phyloP scores from a whole-genome alignment of 805 yeast genomes.

The Lipomyces yamadae region DNA sequence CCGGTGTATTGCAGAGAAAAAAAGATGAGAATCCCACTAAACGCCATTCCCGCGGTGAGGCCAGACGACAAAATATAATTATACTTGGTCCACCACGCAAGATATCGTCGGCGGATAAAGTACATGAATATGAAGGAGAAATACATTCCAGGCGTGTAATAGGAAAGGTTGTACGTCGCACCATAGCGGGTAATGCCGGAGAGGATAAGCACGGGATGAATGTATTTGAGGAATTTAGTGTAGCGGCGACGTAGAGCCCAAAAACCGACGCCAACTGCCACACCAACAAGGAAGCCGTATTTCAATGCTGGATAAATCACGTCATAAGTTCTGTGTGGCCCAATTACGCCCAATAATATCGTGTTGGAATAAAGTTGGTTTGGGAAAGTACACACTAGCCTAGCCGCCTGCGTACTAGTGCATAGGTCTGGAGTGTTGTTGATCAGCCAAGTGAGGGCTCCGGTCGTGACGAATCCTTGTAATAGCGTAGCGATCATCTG shows the following conservation, averaged over 20 bases:
- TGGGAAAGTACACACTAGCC: constrained; percentile 55
- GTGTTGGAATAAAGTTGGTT: constrained; percentile 59
- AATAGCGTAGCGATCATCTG: constrained; percentile 55
- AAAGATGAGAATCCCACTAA: constrained; percentile 62
- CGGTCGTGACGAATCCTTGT: constrained; percentile 50
- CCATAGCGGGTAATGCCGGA: constrained; percentile 42
- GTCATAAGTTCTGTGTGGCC: constrained; percentile 63
- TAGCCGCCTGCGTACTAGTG: constrained; percentile 48
- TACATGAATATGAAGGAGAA: constrained; percentile 19
- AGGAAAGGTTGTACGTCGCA: constrained; percentile 24
- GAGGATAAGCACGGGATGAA: constrained; percentile 69
- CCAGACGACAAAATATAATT: constrained; percentile 67
- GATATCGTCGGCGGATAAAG: constrained; percentile 19
- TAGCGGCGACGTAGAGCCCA: constrained; percentile 50
- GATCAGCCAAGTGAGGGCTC: constrained; percentile 46
- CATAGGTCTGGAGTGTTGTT: constrained; percentile 50
- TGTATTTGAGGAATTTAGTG: constrained; percentile 46
- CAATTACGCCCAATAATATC: constrained; percentile 66
- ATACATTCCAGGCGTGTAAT: constrained; percentile 24
- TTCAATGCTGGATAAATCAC: constrained; percentile 59
- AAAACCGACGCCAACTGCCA: constrained; percentile 50
- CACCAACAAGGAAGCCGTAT: constrained; percentile 66
- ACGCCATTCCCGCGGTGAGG: constrained; percentile 69
- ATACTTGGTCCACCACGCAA: constrained; percentile 31
- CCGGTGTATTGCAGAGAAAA: constrained; percentile 53